A percentile compares a stretch with the other conserved stretches of the same genome.
These are phyloP conservation scores for Rostrohypoxylon terebratum DNA, from an alignment of 495 filamentous ascomycete species.

Conservation along the genomic window DNA sequence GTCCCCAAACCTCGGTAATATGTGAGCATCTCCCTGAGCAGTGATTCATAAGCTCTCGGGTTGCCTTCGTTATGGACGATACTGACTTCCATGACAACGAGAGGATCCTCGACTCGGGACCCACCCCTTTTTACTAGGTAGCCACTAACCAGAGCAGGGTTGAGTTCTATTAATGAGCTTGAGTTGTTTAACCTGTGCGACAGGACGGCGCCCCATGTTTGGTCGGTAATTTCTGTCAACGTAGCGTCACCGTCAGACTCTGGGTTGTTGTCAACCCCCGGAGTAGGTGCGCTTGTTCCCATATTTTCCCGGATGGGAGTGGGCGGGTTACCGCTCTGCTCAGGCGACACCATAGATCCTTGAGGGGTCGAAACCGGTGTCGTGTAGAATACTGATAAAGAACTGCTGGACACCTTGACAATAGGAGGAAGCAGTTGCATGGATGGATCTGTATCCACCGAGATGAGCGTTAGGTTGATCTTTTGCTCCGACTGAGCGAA, in stretches of 20 bases:
- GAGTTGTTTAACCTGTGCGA: slow-evolving; percentile 78
- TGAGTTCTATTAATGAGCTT: slow-evolving; percentile 70
- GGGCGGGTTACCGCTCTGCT: slow-evolving; percentile 63
- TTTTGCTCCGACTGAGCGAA: slow-evolving; percentile 59
- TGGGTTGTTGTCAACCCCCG: slow-evolving; percentile 61
- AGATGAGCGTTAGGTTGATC: slow-evolving; percentile 70
- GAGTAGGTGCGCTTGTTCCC: slow-evolving; percentile 66
- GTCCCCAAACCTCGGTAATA: slow-evolving; percentile 81
- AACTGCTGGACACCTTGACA: slow-evolving; percentile 56
- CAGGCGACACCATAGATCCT: slow-evolving; percentile 65
- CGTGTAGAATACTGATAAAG: slow-evolving; percentile 56
- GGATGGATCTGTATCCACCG: slow-evolving; percentile 73
- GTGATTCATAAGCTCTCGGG: slow-evolving; percentile 65
- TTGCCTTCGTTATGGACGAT: slow-evolving; percentile 68
- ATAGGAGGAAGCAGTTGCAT: slow-evolving; percentile 70
- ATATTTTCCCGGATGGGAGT: slow-evolving; percentile 60
- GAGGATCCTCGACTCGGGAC: slow-evolving; percentile 68
- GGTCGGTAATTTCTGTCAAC: slow-evolving; percentile 81
- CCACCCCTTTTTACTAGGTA: slow-evolving; percentile 82
- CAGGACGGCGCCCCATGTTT: slow-evolving; percentile 82
- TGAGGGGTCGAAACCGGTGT: slow-evolving; percentile 72
- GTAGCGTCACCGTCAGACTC: slow-evolving; percentile 78
- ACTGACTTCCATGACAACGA: slow-evolving; percentile 73
- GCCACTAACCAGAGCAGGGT: slow-evolving; percentile 74
- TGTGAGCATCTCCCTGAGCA: slow-evolving; percentile 77